A percentile compares a stretch with the other conserved stretches of the same genome.
Evolutionary conservation across 2,329 filamentous ascomycete species (phyloP).

Genomic region (Colletotrichum sp.): DNA sequence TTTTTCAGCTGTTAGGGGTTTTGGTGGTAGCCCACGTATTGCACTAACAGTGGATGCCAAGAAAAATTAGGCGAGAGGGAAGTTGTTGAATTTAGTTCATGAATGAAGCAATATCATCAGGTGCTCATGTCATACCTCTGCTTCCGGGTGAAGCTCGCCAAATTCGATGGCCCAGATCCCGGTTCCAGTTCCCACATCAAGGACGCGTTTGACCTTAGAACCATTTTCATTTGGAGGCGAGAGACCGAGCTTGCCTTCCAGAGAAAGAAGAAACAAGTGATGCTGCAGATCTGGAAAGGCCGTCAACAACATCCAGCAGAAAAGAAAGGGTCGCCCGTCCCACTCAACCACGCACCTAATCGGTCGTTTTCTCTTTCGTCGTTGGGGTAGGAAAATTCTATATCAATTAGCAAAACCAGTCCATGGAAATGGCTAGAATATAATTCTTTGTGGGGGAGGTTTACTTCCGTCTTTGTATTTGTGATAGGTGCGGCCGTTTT

Average conservation of each 20-base stretch:
- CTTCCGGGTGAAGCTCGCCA: background rate
- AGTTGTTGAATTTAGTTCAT: background rate
- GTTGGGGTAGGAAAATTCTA: background rate
- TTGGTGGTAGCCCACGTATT: too few species aligned
- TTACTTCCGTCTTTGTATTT: background rate
- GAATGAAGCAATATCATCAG: accelerated
- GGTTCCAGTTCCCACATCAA: background rate
- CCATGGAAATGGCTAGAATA: background rate
- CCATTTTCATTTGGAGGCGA: background rate
- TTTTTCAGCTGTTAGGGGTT: too few species aligned
- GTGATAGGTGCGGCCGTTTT: background rate
- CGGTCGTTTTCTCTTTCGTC: background rate
- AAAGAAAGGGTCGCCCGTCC: background rate
- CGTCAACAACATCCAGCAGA: background rate
- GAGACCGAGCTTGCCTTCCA: background rate
- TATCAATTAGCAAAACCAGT: background rate
- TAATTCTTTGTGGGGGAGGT: too few species aligned
- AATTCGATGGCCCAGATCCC: background rate
- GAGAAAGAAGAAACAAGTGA: background rate
- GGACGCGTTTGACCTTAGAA: background rate
- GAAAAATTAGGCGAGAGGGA: too few species aligned
- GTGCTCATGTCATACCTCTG: background rate
- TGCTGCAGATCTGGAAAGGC: background rate
- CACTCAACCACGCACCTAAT: background rate
- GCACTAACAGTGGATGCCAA: too few species aligned